phyloP scores from a whole-genome alignment of 2,329 filamentous ascomycete genomes.

The Sporothrix pallida region DNA sequence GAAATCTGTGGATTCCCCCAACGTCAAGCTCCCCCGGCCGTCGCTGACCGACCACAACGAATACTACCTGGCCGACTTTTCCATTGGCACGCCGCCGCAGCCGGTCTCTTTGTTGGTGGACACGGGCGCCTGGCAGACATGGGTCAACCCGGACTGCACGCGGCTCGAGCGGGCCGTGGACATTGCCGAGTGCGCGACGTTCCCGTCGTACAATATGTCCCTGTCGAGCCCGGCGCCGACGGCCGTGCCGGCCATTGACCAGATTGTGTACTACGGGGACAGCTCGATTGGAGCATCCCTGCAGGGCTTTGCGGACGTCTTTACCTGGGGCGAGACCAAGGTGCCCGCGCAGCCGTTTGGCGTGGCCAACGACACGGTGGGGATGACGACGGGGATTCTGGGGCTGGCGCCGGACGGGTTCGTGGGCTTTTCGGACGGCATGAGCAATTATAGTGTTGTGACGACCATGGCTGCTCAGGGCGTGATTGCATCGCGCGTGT shows the following conservation, averaged over 20 bases:
- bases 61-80: slow-evolving; percentile 32
- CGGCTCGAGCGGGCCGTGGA: background rate
- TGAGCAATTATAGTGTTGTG: slow-evolving; percentile 26
- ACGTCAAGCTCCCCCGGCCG: background rate
- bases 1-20: background rate
- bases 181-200: slow-evolving; percentile 6
- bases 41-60: slow-evolving; percentile 28
- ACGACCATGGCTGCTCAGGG: background rate
- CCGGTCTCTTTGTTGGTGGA: slow-evolving; percentile 26
- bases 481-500: slow-evolving; percentile 26
- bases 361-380: slow-evolving; percentile 29
- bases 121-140: slow-evolving; percentile 31
- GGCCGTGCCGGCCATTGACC: slow-evolving; percentile 28
- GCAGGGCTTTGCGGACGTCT: slow-evolving; percentile 30
- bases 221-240: slow-evolving; percentile 22
- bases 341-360: slow-evolving; percentile 25
- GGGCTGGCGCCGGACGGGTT: slow-evolving; percentile 29
- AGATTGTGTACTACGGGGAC: slow-evolving; percentile 26
- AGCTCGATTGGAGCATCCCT: background rate
- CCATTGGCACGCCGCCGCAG: slow-evolving; percentile 33
- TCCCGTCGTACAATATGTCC: slow-evolving; percentile 18
- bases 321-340: slow-evolving; percentile 25
- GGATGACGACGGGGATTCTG: slow-evolving; percentile 29
- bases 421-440: slow-evolving; percentile 24
- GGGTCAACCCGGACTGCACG: slow-evolving; percentile 32